A percentile compares a stretch with the other conserved stretches of the same genome.
Conservation (phyloP, 2,329 filamentous ascomycete species). For the Hymenoscyphus repandus region DNA sequence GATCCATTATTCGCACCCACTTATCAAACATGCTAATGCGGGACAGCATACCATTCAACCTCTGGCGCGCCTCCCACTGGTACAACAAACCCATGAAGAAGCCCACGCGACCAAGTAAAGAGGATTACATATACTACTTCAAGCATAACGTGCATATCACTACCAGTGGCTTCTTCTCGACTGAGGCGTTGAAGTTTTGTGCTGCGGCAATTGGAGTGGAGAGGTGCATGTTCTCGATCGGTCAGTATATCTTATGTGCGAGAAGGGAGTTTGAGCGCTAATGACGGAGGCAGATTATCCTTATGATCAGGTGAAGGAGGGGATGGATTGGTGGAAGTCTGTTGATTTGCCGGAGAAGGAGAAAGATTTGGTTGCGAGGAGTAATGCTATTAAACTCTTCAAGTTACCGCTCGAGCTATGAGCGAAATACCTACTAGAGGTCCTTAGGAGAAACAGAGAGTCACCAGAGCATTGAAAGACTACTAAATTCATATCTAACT, state of each 20-base stretch:
- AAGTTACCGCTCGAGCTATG: conserved; percentile 1
- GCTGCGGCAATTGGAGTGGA: conserved; percentile 12
- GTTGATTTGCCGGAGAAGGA: conserved; percentile 10
- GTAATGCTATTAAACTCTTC: conserved; percentile 15
- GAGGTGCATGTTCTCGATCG: conserved; percentile 14
- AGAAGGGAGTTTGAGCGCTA: not conserved
- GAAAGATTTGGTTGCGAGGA: conserved; percentile 12
- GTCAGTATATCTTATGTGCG: conserved; percentile 2
- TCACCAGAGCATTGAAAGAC: not conserved
- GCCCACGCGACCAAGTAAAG: conserved; percentile 3
- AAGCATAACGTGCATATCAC: conserved; percentile 16
- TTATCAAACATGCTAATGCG: not conserved
- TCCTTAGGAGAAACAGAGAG: no score
- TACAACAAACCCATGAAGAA: conserved; percentile 12
- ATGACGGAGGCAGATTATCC: conserved; percentile 8
- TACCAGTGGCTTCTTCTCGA: conserved; percentile 14
- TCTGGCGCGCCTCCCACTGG: conserved; percentile 31
- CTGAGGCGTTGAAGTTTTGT: conserved; percentile 13
- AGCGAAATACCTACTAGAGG: no score
- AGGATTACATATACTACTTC: conserved; percentile 17
- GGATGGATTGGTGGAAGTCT: conserved; percentile 17
- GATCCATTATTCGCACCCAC: conserved; percentile 9
- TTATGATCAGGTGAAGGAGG: conserved; percentile 15
- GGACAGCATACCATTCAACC: conserved; percentile 39
- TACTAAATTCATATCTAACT: not conserved